Conservation (phyloP, 2,329 filamentous ascomycete species). For the Penicillium sp. region DNA sequence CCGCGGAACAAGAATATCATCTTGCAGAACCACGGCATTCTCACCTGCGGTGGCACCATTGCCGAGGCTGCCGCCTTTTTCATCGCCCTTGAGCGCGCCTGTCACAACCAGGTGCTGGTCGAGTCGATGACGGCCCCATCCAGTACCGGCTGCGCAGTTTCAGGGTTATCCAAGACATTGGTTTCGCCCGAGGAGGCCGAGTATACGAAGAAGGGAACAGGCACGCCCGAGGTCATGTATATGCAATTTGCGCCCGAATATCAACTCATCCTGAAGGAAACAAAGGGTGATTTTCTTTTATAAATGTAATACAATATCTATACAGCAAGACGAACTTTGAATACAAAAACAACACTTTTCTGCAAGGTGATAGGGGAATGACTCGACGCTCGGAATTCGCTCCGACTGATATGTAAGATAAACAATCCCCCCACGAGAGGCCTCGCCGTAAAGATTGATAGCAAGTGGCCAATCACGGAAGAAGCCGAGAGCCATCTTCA, state of each 20-base stretch:
- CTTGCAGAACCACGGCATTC: conserved; percentile 35
- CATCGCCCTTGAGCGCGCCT: conserved; percentile 64
- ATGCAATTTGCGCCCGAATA: conserved; percentile 36
- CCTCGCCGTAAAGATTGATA: no score
- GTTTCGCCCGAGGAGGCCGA: conserved; percentile 43
- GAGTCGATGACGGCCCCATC: conserved; percentile 54
- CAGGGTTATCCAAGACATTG: conserved; percentile 48
- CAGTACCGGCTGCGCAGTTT: conserved; percentile 33
- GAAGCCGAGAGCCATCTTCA: conserved; percentile 1
- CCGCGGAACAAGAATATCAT: conserved; percentile 19
- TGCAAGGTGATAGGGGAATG: no score
- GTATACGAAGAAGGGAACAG: conserved; percentile 18
- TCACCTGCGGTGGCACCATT: conserved; percentile 64
- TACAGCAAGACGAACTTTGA: no score
- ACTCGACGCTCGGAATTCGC: no score
- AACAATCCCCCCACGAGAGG: no score
- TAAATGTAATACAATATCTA: no score
- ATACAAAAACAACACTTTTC: no score
- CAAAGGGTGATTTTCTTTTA: conserved; percentile 26
- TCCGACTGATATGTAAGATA: no score
- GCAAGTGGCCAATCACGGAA: background rate
- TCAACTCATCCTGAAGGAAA: conserved; percentile 27
- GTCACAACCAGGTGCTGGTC: conserved; percentile 63
- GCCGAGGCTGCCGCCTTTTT: conserved; percentile 71
- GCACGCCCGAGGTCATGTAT: conserved; percentile 26